Percentiles rank a stretch among this genome's conserved stretches.
Evolutionary conservation across 2,329 filamentous ascomycete species (phyloP).

Genomic region (Achaetomium macrosporum): DNA sequence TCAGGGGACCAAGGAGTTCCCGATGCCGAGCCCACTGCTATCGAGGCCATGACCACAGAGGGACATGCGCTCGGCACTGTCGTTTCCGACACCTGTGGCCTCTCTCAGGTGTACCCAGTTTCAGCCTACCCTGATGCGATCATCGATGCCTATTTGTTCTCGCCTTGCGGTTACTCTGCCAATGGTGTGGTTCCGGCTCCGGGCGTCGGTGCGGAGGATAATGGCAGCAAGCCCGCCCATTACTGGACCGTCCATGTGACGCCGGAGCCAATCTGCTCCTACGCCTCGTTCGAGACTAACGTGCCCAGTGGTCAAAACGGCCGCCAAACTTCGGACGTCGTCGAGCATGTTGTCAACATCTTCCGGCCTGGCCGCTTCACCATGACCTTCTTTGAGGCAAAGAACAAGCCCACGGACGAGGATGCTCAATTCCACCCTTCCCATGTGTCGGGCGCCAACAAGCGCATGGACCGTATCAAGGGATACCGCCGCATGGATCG

Average conservation of each 20-base stretch:
- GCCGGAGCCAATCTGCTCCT: conserved; percentile 93
- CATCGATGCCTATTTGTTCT: conserved; percentile 94
- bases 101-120: conserved; percentile 82
- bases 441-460: conserved; percentile 35
- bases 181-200: conserved; percentile 90
- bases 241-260: conserved; percentile 99
- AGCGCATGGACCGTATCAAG: conserved; percentile 67
- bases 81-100: conserved; percentile 82
- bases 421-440: conserved; percentile 22
- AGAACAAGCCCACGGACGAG: conserved; percentile 38
- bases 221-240: conserved; percentile 56
- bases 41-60: conserved; percentile 76
- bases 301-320: conserved; percentile 85
- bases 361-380: conserved; percentile 98
- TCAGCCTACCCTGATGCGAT: conserved; percentile 85
- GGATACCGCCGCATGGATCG: conserved; percentile 88
- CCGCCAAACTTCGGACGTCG: conserved; percentile 81
- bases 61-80: conserved; percentile 90
- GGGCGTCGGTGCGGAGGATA: conserved; percentile 40
- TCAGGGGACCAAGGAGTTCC: conserved; percentile 49
- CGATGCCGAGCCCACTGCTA: conserved; percentile 43
- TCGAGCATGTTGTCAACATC: conserved; percentile 89
- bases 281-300: conserved; percentile 97
- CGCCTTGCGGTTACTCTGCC: conserved; percentile 92
- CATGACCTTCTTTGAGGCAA: conserved; percentile 92